These are phyloP conservation scores for Pseudopithomyces maydicus DNA, from an alignment of 2,329 filamentous ascomycete genomes.

Conservation along the genomic window DNA sequence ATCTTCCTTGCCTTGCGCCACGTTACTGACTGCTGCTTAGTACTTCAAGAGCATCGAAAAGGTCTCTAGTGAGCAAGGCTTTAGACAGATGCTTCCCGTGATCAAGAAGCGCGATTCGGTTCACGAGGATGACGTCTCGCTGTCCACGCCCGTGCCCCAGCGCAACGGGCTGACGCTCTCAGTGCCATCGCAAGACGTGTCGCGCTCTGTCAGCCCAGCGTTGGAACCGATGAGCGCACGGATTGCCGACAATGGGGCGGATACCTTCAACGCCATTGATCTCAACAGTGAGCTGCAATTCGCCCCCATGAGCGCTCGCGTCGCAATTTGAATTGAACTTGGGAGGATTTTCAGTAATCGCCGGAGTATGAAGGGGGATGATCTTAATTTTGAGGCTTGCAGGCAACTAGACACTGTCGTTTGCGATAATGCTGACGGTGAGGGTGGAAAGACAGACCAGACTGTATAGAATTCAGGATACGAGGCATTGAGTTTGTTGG, in stretches of 20 bases:
- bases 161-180: constrained; percentile 29
- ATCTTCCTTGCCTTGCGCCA: not conserved
- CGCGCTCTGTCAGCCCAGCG: constrained; percentile 38
- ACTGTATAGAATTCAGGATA: not conserved
- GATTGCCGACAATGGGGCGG: constrained; percentile 30
- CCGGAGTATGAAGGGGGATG: constrained; percentile 3
- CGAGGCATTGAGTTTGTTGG: not conserved
- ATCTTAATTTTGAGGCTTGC: not conserved
- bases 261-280: constrained; percentile 28
- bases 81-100: constrained; percentile 50
- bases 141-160: constrained; percentile 18
- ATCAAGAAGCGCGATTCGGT: constrained; percentile 39
- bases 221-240: constrained; percentile 43
- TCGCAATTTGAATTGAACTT: constrained; percentile 13
- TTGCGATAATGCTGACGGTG: not conserved
- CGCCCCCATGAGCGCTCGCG: constrained; percentile 38
- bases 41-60: constrained; percentile 58
- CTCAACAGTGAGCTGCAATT: constrained; percentile 29
- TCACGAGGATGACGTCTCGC: constrained; percentile 25
- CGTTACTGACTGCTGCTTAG: constrained; percentile 22
- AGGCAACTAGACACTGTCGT: constrained; percentile 1
- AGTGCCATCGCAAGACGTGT: constrained; percentile 36
- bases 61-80: constrained; percentile 51
- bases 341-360: not conserved
- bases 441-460: not conserved